These are phyloP conservation scores for Porogramme epimiltina DNA, from an alignment of 1,284 basidiomycete species.

Conservation along the genomic window DNA sequence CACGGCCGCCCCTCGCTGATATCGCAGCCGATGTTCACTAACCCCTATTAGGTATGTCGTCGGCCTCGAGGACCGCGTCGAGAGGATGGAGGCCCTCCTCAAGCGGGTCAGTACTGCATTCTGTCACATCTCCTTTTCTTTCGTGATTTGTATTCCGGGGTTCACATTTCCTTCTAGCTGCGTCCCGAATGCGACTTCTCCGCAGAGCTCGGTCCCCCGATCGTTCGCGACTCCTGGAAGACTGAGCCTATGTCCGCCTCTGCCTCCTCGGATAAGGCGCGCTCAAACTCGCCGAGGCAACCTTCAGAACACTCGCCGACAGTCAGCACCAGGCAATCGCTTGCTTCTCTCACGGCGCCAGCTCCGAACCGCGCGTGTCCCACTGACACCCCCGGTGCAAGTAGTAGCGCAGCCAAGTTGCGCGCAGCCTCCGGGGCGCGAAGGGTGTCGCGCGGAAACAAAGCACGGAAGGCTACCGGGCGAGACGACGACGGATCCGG, in stretches of 20 bases:
- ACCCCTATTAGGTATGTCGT: constrained; percentile 63
- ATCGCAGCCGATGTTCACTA: constrained; percentile 8
- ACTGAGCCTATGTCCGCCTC: constrained; percentile 29
- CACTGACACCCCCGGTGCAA: constrained; percentile 7
- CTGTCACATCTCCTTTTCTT: background rate
- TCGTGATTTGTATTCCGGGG: background rate
- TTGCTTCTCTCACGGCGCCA: constrained; percentile 20
- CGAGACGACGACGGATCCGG: constrained; percentile 5
- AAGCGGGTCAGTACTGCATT: constrained; percentile 51
- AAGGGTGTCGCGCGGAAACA: background rate
- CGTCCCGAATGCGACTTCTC: constrained; percentile 70
- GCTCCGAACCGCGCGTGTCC: constrained; percentile 15
- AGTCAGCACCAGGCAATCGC: constrained; percentile 9
- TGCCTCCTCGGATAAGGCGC: constrained; percentile 18
- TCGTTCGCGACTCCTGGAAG: constrained; percentile 77
- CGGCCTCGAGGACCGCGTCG: constrained; percentile 74
- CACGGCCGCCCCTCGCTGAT: constrained; percentile 3
- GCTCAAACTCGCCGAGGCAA: constrained; percentile 10
- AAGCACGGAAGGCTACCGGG: constrained; percentile 8
- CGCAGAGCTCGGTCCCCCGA: constrained; percentile 65
- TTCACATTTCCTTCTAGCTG: constrained; percentile 44
- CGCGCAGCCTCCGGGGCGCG: constrained; percentile 8
- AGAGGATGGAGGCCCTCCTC: constrained; percentile 70
- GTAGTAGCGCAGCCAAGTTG: background rate
- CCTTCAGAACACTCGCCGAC: constrained; percentile 15